Evolutionary conservation across 1,284 basidiomycete genomes (phyloP).

Genomic region (Cronartium quercuum): DNA sequence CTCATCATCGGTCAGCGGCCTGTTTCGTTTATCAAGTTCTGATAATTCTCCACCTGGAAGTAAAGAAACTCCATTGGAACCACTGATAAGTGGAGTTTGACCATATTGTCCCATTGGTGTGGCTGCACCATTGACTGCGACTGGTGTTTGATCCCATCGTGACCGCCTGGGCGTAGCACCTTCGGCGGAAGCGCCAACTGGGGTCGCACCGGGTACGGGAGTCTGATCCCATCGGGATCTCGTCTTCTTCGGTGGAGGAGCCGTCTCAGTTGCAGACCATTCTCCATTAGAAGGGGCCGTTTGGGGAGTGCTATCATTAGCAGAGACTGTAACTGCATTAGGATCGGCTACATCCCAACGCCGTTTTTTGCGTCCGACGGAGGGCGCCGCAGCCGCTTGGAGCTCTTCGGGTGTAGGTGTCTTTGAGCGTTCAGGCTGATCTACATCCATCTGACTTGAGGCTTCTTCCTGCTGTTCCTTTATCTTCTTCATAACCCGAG

Average conservation of each 20-base stretch:
- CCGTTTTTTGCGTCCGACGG: constrained; percentile 65
- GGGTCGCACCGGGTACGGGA: constrained; percentile 58
- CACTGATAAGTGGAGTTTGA: constrained; percentile 48
- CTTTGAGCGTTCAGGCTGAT: constrained; percentile 52
- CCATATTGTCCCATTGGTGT: constrained; percentile 46
- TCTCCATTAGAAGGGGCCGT: constrained; percentile 56
- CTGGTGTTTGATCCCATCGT: constrained; percentile 86
- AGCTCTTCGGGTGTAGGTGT: constrained; percentile 22
- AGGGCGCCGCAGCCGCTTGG: constrained; percentile 53
- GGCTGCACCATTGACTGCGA: constrained; percentile 44
- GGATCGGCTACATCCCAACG: constrained; percentile 75
- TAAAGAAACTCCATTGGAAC: constrained; percentile 44
- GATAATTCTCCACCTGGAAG: constrained; percentile 44
- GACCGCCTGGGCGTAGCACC: constrained; percentile 63
- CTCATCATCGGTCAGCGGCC: constrained; percentile 91
- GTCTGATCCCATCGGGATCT: constrained; percentile 90
- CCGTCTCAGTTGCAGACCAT: constrained; percentile 64
- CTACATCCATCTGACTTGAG: constrained; percentile 68
- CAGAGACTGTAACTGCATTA: constrained; percentile 55
- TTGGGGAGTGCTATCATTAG: constrained; percentile 51
- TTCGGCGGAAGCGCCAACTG: constrained; percentile 55
- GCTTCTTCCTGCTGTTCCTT: constrained; percentile 78
- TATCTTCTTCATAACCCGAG: constrained; percentile 71
- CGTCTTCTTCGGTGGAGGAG: constrained; percentile 73
- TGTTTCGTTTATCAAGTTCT: constrained; percentile 73